Evolutionary conservation across 1,284 basidiomycete genomes (phyloP).

Genomic region (Rhodotorula sp.): DNA sequence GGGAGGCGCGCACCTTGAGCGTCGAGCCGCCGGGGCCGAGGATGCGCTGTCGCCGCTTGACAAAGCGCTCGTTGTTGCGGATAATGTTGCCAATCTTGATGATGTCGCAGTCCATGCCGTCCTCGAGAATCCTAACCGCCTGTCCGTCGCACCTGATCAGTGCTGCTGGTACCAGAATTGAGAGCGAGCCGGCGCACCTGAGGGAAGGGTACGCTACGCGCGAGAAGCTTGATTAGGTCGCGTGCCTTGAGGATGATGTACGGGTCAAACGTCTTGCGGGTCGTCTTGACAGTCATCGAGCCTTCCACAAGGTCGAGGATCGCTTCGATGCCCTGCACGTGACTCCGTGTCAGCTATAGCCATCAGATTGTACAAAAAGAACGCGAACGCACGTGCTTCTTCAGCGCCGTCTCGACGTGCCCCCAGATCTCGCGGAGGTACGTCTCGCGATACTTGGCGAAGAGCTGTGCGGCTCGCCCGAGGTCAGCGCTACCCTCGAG

Average conservation of each 20-base stretch:
- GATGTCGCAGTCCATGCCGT: conserved; percentile 89
- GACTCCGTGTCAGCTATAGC: background rate
- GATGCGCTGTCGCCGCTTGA: conserved; percentile 92
- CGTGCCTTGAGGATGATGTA: conserved; percentile 95
- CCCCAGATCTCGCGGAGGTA: conserved; percentile 95
- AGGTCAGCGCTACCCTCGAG: background rate
- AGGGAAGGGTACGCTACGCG: conserved; percentile 77
- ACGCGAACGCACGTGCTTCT: conserved; percentile 65
- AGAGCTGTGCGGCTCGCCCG: conserved; percentile 57
- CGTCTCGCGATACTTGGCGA: conserved; percentile 97
- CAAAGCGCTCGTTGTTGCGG: conserved; percentile 94
- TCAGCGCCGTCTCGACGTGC: conserved; percentile 82
- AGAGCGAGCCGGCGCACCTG: conserved; percentile 47
- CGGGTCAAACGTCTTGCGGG: conserved; percentile 94
- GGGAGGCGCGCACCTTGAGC: conserved; percentile 68
- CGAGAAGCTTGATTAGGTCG: conserved; percentile 93
- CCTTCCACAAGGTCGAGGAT: conserved; percentile 94
- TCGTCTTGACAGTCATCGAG: conserved; percentile 95
- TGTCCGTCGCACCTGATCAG: conserved; percentile 53
- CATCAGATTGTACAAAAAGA: background rate
- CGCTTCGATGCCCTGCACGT: conserved; percentile 74
- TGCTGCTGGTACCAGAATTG: background rate
- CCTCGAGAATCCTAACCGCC: conserved; percentile 87
- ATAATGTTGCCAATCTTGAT: conserved; percentile 96
- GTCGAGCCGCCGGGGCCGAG: conserved; percentile 97